phyloP scores from a whole-genome alignment of 768 basidiomycete genomes.

The Suillus fuscotomentosus region DNA sequence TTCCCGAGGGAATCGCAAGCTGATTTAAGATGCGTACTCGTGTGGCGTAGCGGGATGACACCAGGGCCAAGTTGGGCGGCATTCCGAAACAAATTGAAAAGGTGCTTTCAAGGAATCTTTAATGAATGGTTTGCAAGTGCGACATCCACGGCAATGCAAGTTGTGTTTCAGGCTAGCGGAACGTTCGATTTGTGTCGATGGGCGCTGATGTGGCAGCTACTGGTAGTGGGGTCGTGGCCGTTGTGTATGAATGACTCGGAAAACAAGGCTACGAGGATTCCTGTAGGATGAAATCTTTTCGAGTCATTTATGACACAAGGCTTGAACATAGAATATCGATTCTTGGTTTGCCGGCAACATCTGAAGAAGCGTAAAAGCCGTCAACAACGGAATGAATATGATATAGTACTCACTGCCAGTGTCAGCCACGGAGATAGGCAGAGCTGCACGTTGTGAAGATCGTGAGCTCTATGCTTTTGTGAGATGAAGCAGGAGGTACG shows the following conservation, averaged over 20 bases:
- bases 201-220: not conserved
- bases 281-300: not conserved
- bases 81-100: not conserved
- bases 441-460: not conserved
- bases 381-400: not conserved
- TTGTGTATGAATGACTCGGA: not conserved
- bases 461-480: not conserved
- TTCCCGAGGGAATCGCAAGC: not conserved
- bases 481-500: not conserved
- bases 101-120: not conserved
- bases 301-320: not conserved
- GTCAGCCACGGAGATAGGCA: not conserved
- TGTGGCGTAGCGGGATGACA: not conserved
- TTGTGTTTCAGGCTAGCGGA: not conserved
- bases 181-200: not conserved
- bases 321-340: not conserved
- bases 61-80: not conserved
- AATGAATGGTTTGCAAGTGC: not conserved
- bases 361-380: not conserved
- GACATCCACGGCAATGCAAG: not conserved
- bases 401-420: not conserved
- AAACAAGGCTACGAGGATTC: not conserved
- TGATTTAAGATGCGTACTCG: not conserved
- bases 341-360: not conserved
- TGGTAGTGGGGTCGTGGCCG: not conserved